Evolutionary conservation across 306 rosid genomes (phyloP).

Genomic region (Cicer cuneatum): DNA sequence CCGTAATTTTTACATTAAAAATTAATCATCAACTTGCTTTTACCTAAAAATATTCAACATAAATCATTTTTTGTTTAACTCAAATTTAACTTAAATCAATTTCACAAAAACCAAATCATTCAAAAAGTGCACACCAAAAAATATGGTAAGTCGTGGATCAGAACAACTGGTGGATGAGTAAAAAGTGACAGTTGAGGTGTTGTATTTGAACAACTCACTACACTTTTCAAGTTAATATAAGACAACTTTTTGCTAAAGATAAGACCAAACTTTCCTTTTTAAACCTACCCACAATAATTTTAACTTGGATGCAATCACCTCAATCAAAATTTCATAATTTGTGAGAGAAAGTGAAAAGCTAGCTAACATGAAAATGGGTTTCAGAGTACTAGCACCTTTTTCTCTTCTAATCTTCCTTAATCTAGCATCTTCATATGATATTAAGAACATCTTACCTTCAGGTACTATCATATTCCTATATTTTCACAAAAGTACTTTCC

Average conservation of each 20-base stretch:
- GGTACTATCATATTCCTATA: slow-evolving; percentile 48
- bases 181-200: not conserved
- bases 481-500: slow-evolving; percentile 41
- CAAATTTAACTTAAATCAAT: too few relatives aligned
- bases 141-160: too few relatives aligned
- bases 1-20: too few relatives aligned
- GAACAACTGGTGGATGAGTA: too few relatives aligned
- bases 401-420: slow-evolving; percentile 46
- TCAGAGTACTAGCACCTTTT: slow-evolving; percentile 40
- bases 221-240: not conserved
- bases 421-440: slow-evolving; percentile 47
- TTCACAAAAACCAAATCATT: too few relatives aligned
- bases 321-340: not conserved
- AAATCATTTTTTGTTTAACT: too few relatives aligned
- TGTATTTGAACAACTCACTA: slow-evolving; percentile 39
- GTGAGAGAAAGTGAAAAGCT: slow-evolving; percentile 31
- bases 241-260: slow-evolving; percentile 18
- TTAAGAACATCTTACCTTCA: slow-evolving; percentile 52
- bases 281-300: not conserved
- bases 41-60: too few relatives aligned
- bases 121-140: too few relatives aligned
- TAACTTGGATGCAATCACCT: slow-evolving; percentile 1
- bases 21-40: too few relatives aligned
- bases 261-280: slow-evolving; percentile 41
- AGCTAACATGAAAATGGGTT: slow-evolving; percentile 49